phyloP scores from a whole-genome alignment of 208 protist species.

The Acanthamoeba divionensis region DNA sequence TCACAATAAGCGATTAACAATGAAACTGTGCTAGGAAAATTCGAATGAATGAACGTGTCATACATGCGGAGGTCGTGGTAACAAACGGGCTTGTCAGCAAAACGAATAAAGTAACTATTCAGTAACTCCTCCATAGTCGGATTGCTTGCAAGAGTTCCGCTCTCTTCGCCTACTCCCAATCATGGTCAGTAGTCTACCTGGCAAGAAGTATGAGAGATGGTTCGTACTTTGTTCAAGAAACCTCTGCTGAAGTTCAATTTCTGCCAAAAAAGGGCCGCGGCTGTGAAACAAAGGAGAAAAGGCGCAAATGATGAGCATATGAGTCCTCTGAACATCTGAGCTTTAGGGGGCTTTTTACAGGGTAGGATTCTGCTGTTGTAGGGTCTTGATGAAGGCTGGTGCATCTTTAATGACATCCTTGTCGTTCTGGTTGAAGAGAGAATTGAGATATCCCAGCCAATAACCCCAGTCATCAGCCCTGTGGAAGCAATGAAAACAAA shows the following conservation, averaged over 20 bases:
- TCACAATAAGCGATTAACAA: too few species aligned
- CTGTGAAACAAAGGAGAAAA: not conserved
- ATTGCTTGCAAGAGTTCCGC: too few species aligned
- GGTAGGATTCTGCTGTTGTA: not conserved
- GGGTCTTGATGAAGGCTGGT: not conserved
- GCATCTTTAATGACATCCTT: not conserved
- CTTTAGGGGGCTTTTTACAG: too few species aligned
- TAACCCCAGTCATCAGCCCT: slow-evolving; percentile 49
- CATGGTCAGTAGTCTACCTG: not conserved
- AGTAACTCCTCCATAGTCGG: not conserved
- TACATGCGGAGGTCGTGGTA: slow-evolving; percentile 24
- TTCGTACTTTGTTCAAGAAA: not conserved
- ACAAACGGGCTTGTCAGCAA: slow-evolving; percentile 24
- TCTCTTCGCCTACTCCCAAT: too few species aligned
- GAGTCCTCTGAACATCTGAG: not conserved
- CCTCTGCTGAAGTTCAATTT: slow-evolving; percentile 23
- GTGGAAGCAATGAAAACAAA: not conserved
- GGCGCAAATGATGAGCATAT: not conserved
- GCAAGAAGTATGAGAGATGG: not conserved
- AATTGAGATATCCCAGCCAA: not conserved
- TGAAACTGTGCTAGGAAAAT: too few species aligned
- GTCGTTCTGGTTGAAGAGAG: not conserved
- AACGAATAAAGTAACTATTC: not conserved
- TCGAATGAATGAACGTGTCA: not conserved
- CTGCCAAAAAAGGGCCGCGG: slow-evolving; percentile 5